These are phyloP conservation scores for Lophium mytilinum DNA, from an alignment of 495 filamentous ascomycete species.

Conservation along the genomic window DNA sequence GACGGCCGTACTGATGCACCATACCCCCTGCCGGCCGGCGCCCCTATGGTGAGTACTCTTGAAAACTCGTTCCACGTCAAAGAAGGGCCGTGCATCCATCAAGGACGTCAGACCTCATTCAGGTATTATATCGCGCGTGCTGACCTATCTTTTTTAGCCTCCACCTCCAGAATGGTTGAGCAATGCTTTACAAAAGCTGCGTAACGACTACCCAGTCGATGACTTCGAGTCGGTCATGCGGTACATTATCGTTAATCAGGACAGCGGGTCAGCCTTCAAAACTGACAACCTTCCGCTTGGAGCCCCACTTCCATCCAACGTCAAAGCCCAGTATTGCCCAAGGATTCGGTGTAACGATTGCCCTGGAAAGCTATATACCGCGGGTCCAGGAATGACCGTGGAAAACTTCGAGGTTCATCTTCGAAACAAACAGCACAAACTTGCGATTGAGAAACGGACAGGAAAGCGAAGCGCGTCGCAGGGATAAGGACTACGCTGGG, in stretches of 20 bases:
- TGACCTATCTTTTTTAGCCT: conserved; percentile 41
- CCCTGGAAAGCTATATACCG: conserved; percentile 86
- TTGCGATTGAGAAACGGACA: conserved; percentile 56
- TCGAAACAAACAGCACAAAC: conserved; percentile 69
- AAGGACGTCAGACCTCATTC: not conserved
- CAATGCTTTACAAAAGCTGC: conserved; percentile 54
- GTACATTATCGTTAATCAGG: conserved; percentile 63
- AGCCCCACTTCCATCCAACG: conserved; percentile 41
- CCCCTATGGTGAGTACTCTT: conserved; percentile 10
- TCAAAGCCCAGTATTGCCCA: conserved; percentile 70
- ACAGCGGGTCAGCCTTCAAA: conserved; percentile 48
- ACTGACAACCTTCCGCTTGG: conserved; percentile 41
- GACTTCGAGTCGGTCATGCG: conserved; percentile 83
- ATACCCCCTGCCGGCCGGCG: conserved; percentile 10
- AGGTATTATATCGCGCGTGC: conserved; percentile 2
- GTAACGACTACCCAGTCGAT: conserved; percentile 61
- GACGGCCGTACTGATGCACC: conserved; percentile 26
- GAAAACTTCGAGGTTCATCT: conserved; percentile 88
- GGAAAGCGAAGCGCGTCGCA: conserved; percentile 11
- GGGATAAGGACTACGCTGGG: not conserved
- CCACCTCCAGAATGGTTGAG: conserved; percentile 75
- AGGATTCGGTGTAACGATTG: conserved; percentile 86
- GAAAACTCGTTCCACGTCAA: not conserved
- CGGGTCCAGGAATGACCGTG: conserved; percentile 71
- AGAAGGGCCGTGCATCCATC: no score